Base-by-base conservation (phyloP, 768 basidiomycete genomes). In the Suillus discolor region DNA sequence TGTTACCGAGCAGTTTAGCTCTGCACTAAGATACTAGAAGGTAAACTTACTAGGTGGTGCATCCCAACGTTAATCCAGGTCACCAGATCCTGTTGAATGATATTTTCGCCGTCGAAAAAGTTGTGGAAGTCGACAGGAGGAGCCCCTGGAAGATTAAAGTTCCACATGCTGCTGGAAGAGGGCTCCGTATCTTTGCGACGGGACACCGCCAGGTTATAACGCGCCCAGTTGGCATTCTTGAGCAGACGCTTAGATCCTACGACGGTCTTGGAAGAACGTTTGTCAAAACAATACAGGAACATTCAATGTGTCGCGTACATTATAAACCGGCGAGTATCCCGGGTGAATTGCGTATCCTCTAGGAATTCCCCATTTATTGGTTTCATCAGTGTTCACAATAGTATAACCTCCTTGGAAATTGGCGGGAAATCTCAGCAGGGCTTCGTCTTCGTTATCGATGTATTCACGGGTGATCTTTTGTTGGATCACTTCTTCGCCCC, bases 31-130 rank as follows among this genome's bases (percentile, higher is more conserved):
- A 28, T 25, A 51, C 31, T 12, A 25, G 15, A 28, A 65, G 20
- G 34, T 16, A 3, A 18, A 66, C 79, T 47, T 66, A 84, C 84
- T 54, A 89, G 75, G 69, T 90, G 89, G 71, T 90, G 89, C 77
- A 82, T 89, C 20, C 89, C 89, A 41, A 90, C 68, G 68, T 89
- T 89, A 62, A 90, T 71, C 87, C 88, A 90, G 16, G 84, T 83
- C 4, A 89, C 88, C 18, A 90, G 73, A 72, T 90, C 89, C 69
- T 87, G 80, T 69, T 90, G 88, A 1, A 82, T 83, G 57, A 90
- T 79, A 63, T 81, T 84, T 75, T 90, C 89, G 4, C 83, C 84
- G 67, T 89, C 81, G 73, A 89, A 89, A 75, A 88, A 88, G 44
- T 81, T 80, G 75, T 87, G 83, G 72, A 87, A 89, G 71, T 88